Base-by-base conservation (phyloP, 2,329 filamentous ascomycete species). In the Fusarium chaquense region DNA sequence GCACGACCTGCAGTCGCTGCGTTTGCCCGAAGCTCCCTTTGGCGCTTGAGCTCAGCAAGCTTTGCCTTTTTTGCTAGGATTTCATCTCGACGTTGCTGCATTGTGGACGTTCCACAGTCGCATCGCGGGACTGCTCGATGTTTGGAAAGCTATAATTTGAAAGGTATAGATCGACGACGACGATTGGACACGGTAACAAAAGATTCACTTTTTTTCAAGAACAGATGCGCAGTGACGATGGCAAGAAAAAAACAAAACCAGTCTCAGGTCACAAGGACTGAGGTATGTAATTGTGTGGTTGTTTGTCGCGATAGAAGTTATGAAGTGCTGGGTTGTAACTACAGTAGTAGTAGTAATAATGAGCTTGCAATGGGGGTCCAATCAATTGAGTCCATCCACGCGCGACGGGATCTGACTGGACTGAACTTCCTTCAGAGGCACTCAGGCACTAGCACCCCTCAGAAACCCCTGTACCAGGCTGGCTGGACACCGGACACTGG, bases 41-140 rank as follows among this genome's bases (percentile, higher is more conserved):
- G 94, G 67, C 93, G 89, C 84, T 97, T 98, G 71, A 99, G 87
- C 86, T 98, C 96, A 51, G 93, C 94, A 76, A 99, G 93, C 85
- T 96, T 98, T 69, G 94, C 95, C 85, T 93, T 95, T 84, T 99
- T 99, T 73, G 94, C 94, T 75, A 96, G 85, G 74, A 99, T 97
- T 85, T 99, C 96, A 85, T 97, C 94, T 84, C 93, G 92, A 76
- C 94, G 91, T 86, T 94, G 91, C 83, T 91, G 89, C 85, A 91
- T 91, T 72, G 76, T 82, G 80, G 67, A 77, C 68, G 77, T 73
- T 78, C 75, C 75, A 77, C 75, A 80, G 76, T 80, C 83, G 82
- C 85, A 87, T 87, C 61, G 78, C 83, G 81, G 78, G 81, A 79
- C 75, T 67, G 62, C 62, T 62, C 63, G 62, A 67, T 62, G 49